These are phyloP conservation scores for Diospyros kaki DNA, from an alignment of 148 eudicot genomes.

Conservation along the genomic window DNA sequence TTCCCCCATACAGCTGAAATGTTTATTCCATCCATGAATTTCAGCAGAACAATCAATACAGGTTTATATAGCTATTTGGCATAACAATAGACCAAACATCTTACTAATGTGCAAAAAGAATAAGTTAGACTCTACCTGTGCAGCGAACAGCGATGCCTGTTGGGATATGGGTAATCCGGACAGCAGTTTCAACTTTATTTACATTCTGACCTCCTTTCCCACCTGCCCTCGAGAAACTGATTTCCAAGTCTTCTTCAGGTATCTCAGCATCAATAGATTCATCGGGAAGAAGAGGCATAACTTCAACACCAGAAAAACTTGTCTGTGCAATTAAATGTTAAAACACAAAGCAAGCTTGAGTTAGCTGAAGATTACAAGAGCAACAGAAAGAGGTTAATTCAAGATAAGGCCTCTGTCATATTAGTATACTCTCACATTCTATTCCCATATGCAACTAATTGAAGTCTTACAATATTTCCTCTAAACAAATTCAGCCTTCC, in stretches of 20 bases:
- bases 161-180: constrained; percentile 91
- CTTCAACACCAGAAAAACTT: constrained; percentile 94
- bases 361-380: background rate
- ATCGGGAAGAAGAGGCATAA: constrained; percentile 97
- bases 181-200: constrained; percentile 97
- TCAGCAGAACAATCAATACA: background rate
- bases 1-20: background rate
- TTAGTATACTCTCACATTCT: background rate
- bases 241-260: constrained; percentile 92
- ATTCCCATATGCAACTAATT: background rate
- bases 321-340: constrained; percentile 46
- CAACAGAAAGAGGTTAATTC: background rate
- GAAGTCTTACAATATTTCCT: too few species aligned
- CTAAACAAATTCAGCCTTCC: too few species aligned
- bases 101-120: background rate
- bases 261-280: constrained; percentile 79
- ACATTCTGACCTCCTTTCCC: constrained; percentile 98
- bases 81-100: background rate
- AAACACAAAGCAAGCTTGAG: background rate
- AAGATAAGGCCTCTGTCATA: background rate
- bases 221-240: constrained; percentile 77
- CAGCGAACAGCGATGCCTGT: constrained; percentile 86
- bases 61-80: background rate
- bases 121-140: constrained; percentile 53
- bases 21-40: background rate